Evolutionary conservation across 2,329 filamentous ascomycete species (phyloP), one percentile per base, ranked within the genome.

Genomic region (Colletotrichum eleusines): DNA sequence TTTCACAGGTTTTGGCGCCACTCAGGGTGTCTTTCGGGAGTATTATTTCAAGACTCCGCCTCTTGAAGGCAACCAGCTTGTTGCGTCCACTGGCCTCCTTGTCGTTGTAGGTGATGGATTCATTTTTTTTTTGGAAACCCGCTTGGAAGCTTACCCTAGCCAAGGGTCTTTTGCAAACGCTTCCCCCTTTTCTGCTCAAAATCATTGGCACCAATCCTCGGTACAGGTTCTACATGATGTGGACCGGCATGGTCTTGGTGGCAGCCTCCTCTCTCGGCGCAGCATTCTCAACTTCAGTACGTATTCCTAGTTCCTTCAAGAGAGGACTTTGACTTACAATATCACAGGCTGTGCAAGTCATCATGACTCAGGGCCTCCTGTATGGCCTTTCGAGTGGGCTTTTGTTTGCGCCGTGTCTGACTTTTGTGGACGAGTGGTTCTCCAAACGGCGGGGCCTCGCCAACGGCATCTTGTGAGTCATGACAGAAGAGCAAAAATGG

Each of bases 401-500:
- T 16, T 73, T 83, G n/a, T 83, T 80, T 50, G 79, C 82, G 3
- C 80, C 81, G 1, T 77, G 77, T 40, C 74, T 81, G 1, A 77
- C 78, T 0, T 76, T 84, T 3, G 71, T 81, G 0, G 78, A 79
- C 1, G 81, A 85, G 58, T 84, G 83, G 83, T 85, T 85, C 72
- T 69, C 73, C 9, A 76, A 73, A 23, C 76, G 75, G 18, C 75
- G 84, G 0, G 80, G 79, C 42, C 72, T 85, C 3, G 83, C 82
- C 1, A 82, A 80, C 35, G 81, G 81, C 0, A 78, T 85, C 31
- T 63, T 67, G 64, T 67, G 12, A 38, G 64, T 9, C 9, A 5
- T 11, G 0, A 1, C 12, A 2, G 2, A 14, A 5, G 1, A 8
- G 14, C 3, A 7, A 0, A n/a, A 9, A 3, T 8, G 6, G 3